phyloP scores from a whole-genome alignment of 75 land plant species.

The Cryptomeria japonica region DNA sequence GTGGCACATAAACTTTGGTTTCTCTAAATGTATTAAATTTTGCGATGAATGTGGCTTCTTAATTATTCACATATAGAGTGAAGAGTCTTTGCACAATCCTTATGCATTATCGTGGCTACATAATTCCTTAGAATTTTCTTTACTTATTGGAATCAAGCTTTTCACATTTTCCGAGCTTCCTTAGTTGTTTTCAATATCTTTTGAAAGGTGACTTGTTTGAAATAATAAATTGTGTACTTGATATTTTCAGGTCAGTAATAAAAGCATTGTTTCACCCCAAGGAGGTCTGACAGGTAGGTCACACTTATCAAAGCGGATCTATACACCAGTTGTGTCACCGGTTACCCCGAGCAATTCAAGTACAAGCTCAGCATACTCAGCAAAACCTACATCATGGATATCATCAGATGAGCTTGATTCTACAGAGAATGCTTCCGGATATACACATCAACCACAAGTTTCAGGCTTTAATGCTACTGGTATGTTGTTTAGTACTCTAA shows the following conservation, averaged over 20 bases:
- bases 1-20: background rate
- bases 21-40: background rate
- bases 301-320: slow-evolving; percentile 9
- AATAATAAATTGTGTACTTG: background rate
- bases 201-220: background rate
- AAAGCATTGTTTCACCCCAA: slow-evolving; percentile 1
- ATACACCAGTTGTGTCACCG: slow-evolving; percentile 13
- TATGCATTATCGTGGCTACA: background rate
- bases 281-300: slow-evolving; percentile 1
- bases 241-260: slow-evolving; percentile 1
- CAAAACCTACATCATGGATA: slow-evolving; percentile 11
- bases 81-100: background rate
- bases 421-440: background rate
- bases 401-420: slow-evolving; percentile 33
- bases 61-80: too few relatives aligned
- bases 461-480: background rate
- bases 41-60: background rate
- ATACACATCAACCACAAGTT: background rate
- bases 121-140: background rate
- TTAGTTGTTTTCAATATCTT: background rate
- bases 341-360: slow-evolving; percentile 7
- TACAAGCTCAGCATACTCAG: slow-evolving; percentile 25
- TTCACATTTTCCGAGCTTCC: background rate
- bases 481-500: background rate
- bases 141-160: background rate